Evolutionary conservation across 2,329 filamentous ascomycete species (phyloP), one percentile per base, ranked within the genome.

Genomic region (Aspergillus ruber): DNA sequence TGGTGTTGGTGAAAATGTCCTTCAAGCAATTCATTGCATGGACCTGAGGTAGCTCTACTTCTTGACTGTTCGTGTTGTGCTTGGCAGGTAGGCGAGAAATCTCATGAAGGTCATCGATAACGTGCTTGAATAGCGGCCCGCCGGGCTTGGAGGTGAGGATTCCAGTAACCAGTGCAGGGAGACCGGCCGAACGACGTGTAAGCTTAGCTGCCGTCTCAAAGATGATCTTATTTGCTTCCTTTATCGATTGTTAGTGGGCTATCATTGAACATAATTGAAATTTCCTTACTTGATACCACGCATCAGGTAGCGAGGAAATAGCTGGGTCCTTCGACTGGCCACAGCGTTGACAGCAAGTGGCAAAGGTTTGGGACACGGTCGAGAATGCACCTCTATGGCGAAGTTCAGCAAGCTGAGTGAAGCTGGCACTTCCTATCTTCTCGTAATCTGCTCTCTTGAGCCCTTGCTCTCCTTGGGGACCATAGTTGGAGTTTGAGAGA

Each of bases 1-100:
- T 81, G 0, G 89, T 88, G 56, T 85, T 90, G 48, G 88, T 91
- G 67, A 96, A 93, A 2, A 95, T 84, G 54, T 95, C 90, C 62
- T 93, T 93, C 48, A 98, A 73, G 51, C 88, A 95, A 64, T 98
- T 98, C 62, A 95, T 79, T 0, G 93, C 90, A 66, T 98, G 93
- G 0, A 98, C 93, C 67, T 98, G 91, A 0, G 90, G 86, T 4
- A 97, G 71, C 36, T 86, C 76, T 25, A 77, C 70, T 43, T 79
- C 73, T 50, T 65, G 60, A 13, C 58, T 54, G 17, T 57, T 50
- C 27, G 50, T 50, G n/a, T 59, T 52, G 17, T 62, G 61, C n/a
- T 62, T 49, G 3, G 60, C 62, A 10, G 64, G 59, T 9, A 62
- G 49, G 3, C 62, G 58, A 7, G 71, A 61, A 3, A 73, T 68